These are phyloP conservation scores for Calonectria pauciramosa DNA, from an alignment of 2,329 filamentous ascomycete species.

Conservation along the genomic window DNA sequence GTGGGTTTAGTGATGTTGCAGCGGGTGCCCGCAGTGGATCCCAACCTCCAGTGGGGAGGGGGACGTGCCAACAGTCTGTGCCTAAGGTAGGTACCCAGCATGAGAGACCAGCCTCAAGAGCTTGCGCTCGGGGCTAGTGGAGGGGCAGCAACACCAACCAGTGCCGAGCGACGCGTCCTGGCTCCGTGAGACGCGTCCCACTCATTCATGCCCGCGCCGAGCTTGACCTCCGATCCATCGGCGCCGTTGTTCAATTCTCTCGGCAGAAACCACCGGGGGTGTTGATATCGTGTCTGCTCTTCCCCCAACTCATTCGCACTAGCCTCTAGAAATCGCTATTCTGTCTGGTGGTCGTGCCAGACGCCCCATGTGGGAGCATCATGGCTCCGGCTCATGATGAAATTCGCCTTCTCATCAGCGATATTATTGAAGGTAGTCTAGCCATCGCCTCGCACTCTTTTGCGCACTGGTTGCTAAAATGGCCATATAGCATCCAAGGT, in stretches of 20 bases:
- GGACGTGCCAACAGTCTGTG: slow-evolving; percentile 5
- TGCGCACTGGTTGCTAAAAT: neutral
- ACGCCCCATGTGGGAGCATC: slow-evolving; percentile 19
- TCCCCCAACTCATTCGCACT: too few species aligned
- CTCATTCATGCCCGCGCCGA: slow-evolving; percentile 22
- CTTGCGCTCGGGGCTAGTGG: neutral
- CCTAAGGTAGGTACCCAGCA: neutral
- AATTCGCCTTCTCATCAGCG: slow-evolving; percentile 52
- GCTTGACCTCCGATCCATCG: slow-evolving; percentile 20
- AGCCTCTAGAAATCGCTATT: neutral
- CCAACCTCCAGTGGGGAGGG: neutral
- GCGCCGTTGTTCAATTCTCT: slow-evolving; percentile 28
- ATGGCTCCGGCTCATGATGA: slow-evolving; percentile 50
- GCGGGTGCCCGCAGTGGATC: slow-evolving; percentile 22
- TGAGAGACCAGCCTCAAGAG: neutral
- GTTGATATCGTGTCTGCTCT: neutral
- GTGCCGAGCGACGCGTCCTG: slow-evolving; percentile 17
- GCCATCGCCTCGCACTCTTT: neutral
- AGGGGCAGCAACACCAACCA: neutral
- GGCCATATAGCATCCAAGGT: slow-evolving; percentile 65
- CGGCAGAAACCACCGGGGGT: neutral
- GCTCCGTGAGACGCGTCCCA: slow-evolving; percentile 26
- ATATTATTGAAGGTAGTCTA: slow-evolving; percentile 52
- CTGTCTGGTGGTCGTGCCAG: neutral
- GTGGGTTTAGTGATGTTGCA: slow-evolving; percentile 26